These are phyloP conservation scores for Candida loeiensis DNA, from an alignment of 805 yeast species.

Conservation along the genomic window DNA sequence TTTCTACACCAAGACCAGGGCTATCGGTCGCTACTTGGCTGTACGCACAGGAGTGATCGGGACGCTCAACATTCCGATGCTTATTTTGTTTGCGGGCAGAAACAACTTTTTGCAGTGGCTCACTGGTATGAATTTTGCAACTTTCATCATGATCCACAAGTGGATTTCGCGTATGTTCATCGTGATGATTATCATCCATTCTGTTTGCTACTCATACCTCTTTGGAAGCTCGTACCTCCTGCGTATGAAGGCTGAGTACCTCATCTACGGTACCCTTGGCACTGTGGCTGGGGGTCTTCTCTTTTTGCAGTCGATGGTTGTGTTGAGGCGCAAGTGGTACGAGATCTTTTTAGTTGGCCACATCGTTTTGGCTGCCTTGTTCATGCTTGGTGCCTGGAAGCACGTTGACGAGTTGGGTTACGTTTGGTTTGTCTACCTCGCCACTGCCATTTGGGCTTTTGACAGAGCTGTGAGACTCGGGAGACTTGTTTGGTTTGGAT, in stretches of 20 bases:
- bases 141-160: conserved; percentile 42
- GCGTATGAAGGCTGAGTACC: conserved; percentile 2
- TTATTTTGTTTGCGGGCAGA: conserved; percentile 58
- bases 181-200: conserved; percentile 29
- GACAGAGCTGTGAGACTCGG: conserved; percentile 35
- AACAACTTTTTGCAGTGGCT: conserved; percentile 55
- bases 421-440: conserved; percentile 26
- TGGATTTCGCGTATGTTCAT: conserved; percentile 37
- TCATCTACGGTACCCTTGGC: conserved; percentile 32
- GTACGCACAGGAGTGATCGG: conserved; percentile 43
- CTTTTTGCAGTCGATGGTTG: conserved; percentile 29
- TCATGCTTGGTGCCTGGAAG: conserved; percentile 45
- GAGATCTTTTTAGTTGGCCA: conserved; percentile 36
- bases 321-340: conserved; percentile 35
- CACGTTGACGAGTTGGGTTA: conserved; percentile 41
- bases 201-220: conserved; percentile 25
- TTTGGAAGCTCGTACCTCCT: neutral
- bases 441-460: conserved; percentile 53
- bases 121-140: conserved; percentile 55
- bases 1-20: too few species aligned
- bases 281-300: conserved; percentile 33
- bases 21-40: conserved; percentile 32
- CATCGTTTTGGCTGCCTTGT: conserved; percentile 34
- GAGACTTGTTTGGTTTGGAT: conserved; percentile 42
- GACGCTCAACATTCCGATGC: conserved; percentile 46